Conservation (phyloP, 1,284 basidiomycete genomes). For the Microbotryum saponariae region DNA sequence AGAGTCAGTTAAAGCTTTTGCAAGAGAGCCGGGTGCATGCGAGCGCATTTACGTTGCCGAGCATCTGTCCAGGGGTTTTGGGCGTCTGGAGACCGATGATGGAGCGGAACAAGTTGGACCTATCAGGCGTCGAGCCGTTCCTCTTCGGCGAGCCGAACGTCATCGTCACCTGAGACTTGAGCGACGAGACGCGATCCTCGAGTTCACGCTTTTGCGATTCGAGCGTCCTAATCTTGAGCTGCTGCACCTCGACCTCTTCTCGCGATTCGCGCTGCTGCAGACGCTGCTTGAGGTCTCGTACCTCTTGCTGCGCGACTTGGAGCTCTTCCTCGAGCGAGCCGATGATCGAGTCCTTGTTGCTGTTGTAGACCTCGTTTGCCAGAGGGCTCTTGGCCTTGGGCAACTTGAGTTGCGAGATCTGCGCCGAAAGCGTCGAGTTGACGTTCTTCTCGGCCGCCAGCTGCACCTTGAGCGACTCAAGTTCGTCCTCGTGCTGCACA, state of each 20-base stretch:
- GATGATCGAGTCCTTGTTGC: slow-evolving; percentile 42
- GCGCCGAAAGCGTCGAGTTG: slow-evolving; percentile 18
- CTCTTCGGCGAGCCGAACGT: slow-evolving; percentile 40
- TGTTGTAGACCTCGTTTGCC: slow-evolving; percentile 48
- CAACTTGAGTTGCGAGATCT: slow-evolving; percentile 27
- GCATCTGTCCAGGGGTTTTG: slow-evolving; percentile 51
- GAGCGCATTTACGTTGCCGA: slow-evolving; percentile 57
- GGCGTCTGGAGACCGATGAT: slow-evolving; percentile 52
- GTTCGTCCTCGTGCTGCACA: slow-evolving; percentile 30
- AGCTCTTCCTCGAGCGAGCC: slow-evolving; percentile 60
- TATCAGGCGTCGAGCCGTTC: slow-evolving; percentile 25
- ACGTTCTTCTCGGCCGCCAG: slow-evolving; percentile 23
- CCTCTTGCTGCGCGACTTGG: slow-evolving; percentile 69
- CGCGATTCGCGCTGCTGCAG: slow-evolving; percentile 56
- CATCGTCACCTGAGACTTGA: slow-evolving; percentile 38
- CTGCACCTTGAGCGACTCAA: slow-evolving; percentile 18
- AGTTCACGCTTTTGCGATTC: slow-evolving; percentile 68
- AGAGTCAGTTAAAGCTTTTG: neutral
- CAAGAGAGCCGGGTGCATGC: neutral
- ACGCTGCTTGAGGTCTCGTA: slow-evolving; percentile 60
- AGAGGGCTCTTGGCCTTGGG: slow-evolving; percentile 30
- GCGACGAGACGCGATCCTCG: slow-evolving; percentile 55
- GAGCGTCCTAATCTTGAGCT: slow-evolving; percentile 61
- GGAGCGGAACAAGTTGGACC: slow-evolving; percentile 41
- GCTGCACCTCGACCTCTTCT: slow-evolving; percentile 63